Percentiles rank a stretch among this genome's conserved stretches.
phyloP scores from a whole-genome alignment of 2,329 filamentous ascomycete genomes.

The Cercospora sp. region DNA sequence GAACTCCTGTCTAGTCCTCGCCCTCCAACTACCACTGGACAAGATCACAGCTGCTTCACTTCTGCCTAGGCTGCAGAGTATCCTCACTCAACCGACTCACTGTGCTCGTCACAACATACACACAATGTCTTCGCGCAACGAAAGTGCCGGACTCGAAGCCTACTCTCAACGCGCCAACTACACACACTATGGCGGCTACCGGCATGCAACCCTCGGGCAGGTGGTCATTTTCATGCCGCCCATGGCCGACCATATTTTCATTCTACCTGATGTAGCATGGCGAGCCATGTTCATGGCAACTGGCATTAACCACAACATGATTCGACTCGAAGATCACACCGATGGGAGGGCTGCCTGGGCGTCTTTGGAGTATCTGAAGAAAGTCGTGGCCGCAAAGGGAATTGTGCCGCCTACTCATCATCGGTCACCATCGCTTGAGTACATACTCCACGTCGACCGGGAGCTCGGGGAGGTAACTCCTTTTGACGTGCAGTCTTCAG shows the following conservation, averaged over 20 bases:
- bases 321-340: constrained; percentile 4
- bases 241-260: neutral
- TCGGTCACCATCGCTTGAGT: neutral
- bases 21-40: neutral
- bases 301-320: neutral
- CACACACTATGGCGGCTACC: neutral
- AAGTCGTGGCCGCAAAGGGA: neutral
- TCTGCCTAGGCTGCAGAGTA: neutral
- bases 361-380: neutral
- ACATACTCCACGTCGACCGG: neutral
- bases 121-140: neutral
- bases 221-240: neutral
- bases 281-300: neutral
- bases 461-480: neutral
- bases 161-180: neutral
- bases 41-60: neutral
- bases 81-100: neutral
- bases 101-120: neutral
- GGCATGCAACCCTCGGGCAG: neutral
- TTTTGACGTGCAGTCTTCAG: neutral
- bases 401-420: neutral
- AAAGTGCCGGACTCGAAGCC: neutral
- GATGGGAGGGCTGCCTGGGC: constrained; percentile 1
- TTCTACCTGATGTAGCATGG: neutral
- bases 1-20: neutral